Evolutionary conservation across 208 protist species (phyloP), one percentile per base, ranked within the genome.

Genomic region (Porcisia deanei): DNA sequence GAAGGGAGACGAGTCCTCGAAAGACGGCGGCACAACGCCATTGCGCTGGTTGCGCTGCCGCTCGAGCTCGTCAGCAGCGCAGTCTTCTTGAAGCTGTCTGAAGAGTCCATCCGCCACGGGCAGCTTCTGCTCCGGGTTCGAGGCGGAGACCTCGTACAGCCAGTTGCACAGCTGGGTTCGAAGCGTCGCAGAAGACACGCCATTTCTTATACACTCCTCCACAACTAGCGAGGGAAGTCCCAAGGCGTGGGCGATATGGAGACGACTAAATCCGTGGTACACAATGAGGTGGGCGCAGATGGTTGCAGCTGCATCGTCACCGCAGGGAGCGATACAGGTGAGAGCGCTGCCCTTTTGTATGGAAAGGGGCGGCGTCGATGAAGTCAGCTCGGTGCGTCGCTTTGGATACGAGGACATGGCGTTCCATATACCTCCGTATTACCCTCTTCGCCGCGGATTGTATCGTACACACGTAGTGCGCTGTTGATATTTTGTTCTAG

Each of bases 151-250:
- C 54, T 94, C 90, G 52, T 85, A 73, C 22, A 96, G 70, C 89
- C 91, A 97, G 58, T 79, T 82, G 20, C 76, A 68, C 59, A 97
- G 80, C 70, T 94, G 91, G 8, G 67, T 59, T 12, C 88, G 89
- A 49, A 97, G 77, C 22, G 83, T 83, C 3, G 78, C 73, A 8
- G 91, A 94, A 8, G 91, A 91, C 22, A 86, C 84, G 22, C 85
- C 85, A 60, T 93, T 94, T 25, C 87, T 82, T 55, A 97, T 88
- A 43, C 80, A 90, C 82, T 94, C 85, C 82, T 97, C 90, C 1
- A 97, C 75, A 4, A 94, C 86, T 53, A 96, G 71, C 20, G 83
- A 75, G 1, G 91, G 93, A 4, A 95, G 73, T 4, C 89, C 88
- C 10, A 97, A 60, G 7, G 80, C 78, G 39, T 84, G 77, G 41